Evolutionary conservation across 2,329 filamentous ascomycete species (phyloP).

Genomic region (Orbilia quercus): DNA sequence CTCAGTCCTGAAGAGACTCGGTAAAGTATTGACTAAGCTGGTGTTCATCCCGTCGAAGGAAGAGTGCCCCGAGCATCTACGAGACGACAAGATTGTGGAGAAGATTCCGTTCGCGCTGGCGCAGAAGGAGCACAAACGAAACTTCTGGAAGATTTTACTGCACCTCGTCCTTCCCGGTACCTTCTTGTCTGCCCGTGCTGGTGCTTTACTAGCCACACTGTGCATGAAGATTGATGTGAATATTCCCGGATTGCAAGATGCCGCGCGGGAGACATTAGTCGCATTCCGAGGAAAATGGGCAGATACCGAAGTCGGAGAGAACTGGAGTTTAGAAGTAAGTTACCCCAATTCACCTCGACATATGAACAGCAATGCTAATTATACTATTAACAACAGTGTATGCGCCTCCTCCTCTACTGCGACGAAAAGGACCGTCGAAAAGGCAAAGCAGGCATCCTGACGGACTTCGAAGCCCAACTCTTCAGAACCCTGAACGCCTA

Average conservation of each 20-base stretch:
- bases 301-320: conserved; percentile 66
- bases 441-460: conserved; percentile 62
- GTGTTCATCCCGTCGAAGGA: conserved; percentile 64
- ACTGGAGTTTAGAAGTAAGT: conserved; percentile 64
- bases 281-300: conserved; percentile 66
- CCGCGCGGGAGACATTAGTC: conserved; percentile 65
- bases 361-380: neutral
- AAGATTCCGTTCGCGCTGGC: conserved; percentile 66
- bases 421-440: conserved; percentile 64
- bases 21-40: conserved; percentile 66
- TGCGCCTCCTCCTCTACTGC: conserved; percentile 63
- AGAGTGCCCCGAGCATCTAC: conserved; percentile 66
- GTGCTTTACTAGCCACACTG: conserved; percentile 66
- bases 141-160: conserved; percentile 67
- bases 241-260: conserved; percentile 64
- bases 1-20: conserved; percentile 66
- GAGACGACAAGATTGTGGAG: conserved; percentile 62
- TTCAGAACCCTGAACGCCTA: conserved; percentile 66
- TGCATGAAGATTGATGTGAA: conserved; percentile 65
- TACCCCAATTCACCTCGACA: conserved; percentile 30
- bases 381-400: conserved; percentile 60
- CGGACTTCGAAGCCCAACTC: conserved; percentile 63
- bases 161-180: conserved; percentile 67
- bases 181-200: conserved; percentile 65
- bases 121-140: conserved; percentile 61